Evolutionary conservation across 768 basidiomycete genomes (phyloP).

Genomic region (Leccinum imitatum): DNA sequence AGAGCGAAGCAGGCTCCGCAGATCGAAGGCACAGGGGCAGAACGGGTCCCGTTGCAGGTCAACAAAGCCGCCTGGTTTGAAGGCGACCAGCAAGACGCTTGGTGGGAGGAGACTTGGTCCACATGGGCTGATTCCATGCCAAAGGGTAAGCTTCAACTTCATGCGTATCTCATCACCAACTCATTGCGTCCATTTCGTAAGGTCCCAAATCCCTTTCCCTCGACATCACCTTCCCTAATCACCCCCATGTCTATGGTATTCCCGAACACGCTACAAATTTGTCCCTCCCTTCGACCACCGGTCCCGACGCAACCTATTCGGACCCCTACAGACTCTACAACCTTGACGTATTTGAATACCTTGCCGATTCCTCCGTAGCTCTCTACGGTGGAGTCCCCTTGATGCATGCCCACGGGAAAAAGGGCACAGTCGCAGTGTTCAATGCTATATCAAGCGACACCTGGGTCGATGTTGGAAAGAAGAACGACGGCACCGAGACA

Average conservation of each 20-base stretch:
- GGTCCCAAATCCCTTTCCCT: constrained; percentile 63
- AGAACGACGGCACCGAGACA: constrained; percentile 63
- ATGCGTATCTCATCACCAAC: background rate
- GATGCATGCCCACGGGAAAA: constrained; percentile 88
- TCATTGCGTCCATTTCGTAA: constrained; percentile 34
- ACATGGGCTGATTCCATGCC: constrained; percentile 94
- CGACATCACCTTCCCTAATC: too few species aligned
- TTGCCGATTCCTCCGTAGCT: constrained; percentile 72
- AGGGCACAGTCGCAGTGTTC: constrained; percentile 89
- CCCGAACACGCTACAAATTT: constrained; percentile 94
- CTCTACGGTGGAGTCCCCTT: constrained; percentile 92
- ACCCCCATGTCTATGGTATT: constrained; percentile 65
- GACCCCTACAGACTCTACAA: constrained; percentile 87
- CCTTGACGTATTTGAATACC: constrained; percentile 94
- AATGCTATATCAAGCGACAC: constrained; percentile 90
- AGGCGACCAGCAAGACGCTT: constrained; percentile 77
- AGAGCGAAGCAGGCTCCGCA: constrained; percentile 56
- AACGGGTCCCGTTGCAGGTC: constrained; percentile 54
- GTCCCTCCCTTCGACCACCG: constrained; percentile 84
- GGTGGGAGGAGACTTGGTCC: constrained; percentile 87
- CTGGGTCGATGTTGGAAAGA: constrained; percentile 85
- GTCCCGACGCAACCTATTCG: constrained; percentile 69
- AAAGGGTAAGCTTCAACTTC: constrained; percentile 60
- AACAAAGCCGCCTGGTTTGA: constrained; percentile 81
- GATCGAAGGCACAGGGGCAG: constrained; percentile 38